These are phyloP conservation scores for Calocera cornea DNA, from an alignment of 768 basidiomycete genomes.

Conservation along the genomic window DNA sequence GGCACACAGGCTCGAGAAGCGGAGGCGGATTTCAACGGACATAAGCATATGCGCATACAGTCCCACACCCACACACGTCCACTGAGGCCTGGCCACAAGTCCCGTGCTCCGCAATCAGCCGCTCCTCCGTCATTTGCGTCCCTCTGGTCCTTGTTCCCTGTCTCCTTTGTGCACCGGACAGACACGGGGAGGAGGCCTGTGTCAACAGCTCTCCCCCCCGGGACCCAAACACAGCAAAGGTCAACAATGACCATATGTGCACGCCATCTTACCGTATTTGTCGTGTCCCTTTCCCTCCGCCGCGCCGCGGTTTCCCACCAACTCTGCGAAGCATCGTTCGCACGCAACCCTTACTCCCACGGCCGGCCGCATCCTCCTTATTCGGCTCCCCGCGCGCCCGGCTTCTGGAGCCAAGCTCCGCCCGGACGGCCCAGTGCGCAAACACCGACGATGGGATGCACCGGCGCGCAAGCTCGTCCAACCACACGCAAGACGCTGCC, in stretches of 20 bases:
- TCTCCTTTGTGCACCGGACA: neutral
- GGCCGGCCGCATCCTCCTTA: neutral
- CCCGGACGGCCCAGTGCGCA: neutral
- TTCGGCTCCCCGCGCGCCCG: neutral
- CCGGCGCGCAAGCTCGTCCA: neutral
- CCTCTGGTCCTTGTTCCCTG: too few relatives aligned
- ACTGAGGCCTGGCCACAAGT: neutral
- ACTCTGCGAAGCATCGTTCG: neutral
- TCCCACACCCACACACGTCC: neutral
- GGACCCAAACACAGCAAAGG: neutral
- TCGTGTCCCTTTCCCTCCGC: neutral
- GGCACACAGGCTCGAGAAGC: neutral
- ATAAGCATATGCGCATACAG: neutral
- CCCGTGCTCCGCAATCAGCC: neutral
- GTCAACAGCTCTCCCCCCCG: neutral
- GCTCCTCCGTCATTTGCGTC: neutral
- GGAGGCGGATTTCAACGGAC: neutral
- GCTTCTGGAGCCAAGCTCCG: neutral
- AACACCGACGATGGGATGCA: constrained; percentile 6
- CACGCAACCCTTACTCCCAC: neutral
- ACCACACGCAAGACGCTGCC: neutral
- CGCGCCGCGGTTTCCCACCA: neutral
- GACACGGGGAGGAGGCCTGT: too few relatives aligned
- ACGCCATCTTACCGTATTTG: neutral
- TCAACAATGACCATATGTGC: neutral